These are phyloP conservation scores for Dactylellina leptospora DNA, from an alignment of 2,329 filamentous ascomycete species.

Conservation along the genomic window DNA sequence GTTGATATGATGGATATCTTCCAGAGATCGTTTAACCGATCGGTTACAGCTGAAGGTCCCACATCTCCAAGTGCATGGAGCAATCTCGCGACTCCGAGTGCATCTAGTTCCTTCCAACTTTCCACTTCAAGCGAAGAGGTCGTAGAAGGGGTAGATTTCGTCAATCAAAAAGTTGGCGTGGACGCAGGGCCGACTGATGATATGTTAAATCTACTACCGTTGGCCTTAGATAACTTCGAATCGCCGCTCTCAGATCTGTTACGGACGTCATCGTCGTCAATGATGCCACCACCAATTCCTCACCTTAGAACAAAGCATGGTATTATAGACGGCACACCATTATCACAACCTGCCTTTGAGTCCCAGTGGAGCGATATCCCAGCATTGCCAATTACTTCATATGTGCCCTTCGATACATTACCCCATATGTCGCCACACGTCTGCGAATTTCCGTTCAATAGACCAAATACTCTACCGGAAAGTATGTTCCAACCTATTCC, in stretches of 20 bases:
- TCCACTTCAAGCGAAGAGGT: background rate
- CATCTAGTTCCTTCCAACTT: background rate
- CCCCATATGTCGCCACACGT: background rate
- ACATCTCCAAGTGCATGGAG: background rate
- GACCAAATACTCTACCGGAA: background rate
- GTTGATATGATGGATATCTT: slow-evolving; percentile 11
- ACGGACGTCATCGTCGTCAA: too few relatives aligned
- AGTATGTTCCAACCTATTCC: background rate
- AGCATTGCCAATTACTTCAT: background rate
- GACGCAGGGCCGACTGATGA: background rate
- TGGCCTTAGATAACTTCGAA: background rate
- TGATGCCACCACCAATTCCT: too few relatives aligned
- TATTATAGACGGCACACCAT: background rate
- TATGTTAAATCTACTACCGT: background rate
- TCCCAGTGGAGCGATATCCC: background rate
- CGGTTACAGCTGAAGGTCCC: background rate
- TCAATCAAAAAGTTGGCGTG: too few relatives aligned
- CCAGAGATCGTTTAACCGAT: background rate
- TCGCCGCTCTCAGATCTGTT: too few relatives aligned
- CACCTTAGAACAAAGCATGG: background rate
- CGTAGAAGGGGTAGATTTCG: too few relatives aligned
- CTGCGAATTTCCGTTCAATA: too few relatives aligned
- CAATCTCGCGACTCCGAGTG: background rate
- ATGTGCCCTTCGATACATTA: background rate
- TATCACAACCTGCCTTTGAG: background rate